Conservation (phyloP, 1,284 basidiomycete genomes). For the Sanghuangporus sanghuang region DNA sequence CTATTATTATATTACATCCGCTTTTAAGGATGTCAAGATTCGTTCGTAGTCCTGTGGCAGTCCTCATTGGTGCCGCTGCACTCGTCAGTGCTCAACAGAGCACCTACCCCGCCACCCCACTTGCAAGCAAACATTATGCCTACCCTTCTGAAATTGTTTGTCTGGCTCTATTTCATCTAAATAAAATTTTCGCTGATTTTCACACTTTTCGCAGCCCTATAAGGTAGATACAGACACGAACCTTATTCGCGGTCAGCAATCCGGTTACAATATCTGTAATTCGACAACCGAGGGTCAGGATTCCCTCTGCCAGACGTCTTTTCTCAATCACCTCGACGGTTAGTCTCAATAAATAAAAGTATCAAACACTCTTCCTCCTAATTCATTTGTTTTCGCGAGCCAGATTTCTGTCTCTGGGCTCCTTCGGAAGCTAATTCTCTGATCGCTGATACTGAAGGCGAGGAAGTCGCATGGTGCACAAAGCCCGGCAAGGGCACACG, state of each 20-base stretch:
- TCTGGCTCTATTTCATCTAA: background rate
- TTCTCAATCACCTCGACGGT: constrained; percentile 52
- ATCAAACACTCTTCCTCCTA: background rate
- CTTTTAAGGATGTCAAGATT: constrained; percentile 33
- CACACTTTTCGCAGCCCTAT: constrained; percentile 28
- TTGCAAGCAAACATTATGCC: constrained; percentile 46
- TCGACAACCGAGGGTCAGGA: constrained; percentile 39
- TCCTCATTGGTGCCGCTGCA: constrained; percentile 29
- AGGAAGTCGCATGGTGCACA: constrained; percentile 73
- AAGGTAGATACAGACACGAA: constrained; percentile 20
- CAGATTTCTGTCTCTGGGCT: constrained; percentile 63
- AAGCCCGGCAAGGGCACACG: constrained; percentile 62
- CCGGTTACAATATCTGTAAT: constrained; percentile 43
- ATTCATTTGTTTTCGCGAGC: constrained; percentile 10
- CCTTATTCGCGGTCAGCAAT: constrained; percentile 34
- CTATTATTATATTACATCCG: constrained; percentile 2
- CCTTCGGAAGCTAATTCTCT: constrained; percentile 41
- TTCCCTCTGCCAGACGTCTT: constrained; percentile 46
- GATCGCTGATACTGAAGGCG: constrained; percentile 63
- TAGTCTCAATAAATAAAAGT: constrained; percentile 15
- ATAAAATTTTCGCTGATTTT: background rate
- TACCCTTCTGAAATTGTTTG: constrained; percentile 47
- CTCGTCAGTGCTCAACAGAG: constrained; percentile 30
- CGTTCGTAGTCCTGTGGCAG: constrained; percentile 41
- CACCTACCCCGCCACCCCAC: constrained; percentile 40